Base-by-base conservation (phyloP, 148 eudicot genomes). In the Rhododendron molle region DNA sequence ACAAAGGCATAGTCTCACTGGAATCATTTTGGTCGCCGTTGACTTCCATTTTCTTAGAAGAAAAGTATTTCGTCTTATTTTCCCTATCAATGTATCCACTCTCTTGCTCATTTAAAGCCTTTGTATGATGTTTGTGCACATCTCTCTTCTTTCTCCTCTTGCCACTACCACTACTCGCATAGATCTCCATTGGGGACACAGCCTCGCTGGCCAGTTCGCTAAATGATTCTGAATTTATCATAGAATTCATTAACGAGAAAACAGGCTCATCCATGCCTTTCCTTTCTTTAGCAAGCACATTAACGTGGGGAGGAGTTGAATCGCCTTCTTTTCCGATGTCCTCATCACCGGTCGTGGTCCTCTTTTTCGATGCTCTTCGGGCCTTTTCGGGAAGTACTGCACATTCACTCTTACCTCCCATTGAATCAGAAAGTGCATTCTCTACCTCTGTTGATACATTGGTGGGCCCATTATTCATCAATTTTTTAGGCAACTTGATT, bases 311-410 rank as follows among this genome's bases (percentile, higher is more conserved):
- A 40, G 50, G 46, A 76, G 50, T 76, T 2, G 28, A 76, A 21
- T 40, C 28, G 28, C 28, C 80, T 43, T 76, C 80, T 44, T 21
- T 76, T 76, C 9, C 5, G 2, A 40, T 40, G 21, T 10, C 80
- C 80, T 40, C 80, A 18, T 76, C n/a, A 40, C 47, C 49, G 2
- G 50, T 69, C 1, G 38, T 7, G 16, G 18, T 13, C 36, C 18
- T 26, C 60, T 54, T 54, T 54, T 16, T 54, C 60, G 6, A 54
- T 76, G 72, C 78, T n/a, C 30, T 76, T 88, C 85, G 82, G 83
- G 60, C 80, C 87, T 74, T 93, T 81, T 76, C 40, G 77, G 81
- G 65, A 84, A 81, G 49, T 20, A 82, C 86, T 16, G 56, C 2
- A 26, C 67, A 52, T 76, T 50, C 15, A 54, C 26, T 28, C 40